Evolutionary conservation across 306 rosid species (phyloP), one percentile per base, ranked within the genome.

Genomic region (Quercus berberidifolia): DNA sequence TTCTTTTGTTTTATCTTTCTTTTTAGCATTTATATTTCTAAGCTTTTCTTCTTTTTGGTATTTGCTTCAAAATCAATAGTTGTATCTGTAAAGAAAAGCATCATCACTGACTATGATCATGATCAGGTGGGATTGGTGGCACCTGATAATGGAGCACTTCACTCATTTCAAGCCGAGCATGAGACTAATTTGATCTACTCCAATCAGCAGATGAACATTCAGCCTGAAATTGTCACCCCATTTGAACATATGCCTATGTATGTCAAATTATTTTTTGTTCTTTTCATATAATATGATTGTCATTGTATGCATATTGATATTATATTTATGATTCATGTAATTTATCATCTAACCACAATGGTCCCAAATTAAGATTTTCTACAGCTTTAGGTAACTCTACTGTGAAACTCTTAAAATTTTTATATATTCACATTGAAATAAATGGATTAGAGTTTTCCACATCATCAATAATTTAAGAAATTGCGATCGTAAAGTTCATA

Each of bases 171-270:
- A 33, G 26, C 51, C 35, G 72, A 67, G 4, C 5, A 59, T 59
- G 67, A 59, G 67, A 15, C 67, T 28, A 59, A 23, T 23, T 19
- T 67, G 72, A 67, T 67, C 46, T 31, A 35, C 12, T 23, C 72
- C 26, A 67, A 33, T 35, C 72, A 33, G 52, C 23, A 8, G 52
- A 67, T 35, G 72, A 67, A 67, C 38, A 6, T 13, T 67, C 26
- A 12, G 51, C 25, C 7, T 7, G 52, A 33, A 31, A 31, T 30
- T 65, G 71, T 31, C 6, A 4, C 55, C 20, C 59, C 18, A 38
- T 5, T 10, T 43, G 49, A 69, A 19, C 74, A 41, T 11, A 10
- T 57, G 76, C 75, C 76, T 57, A 14, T 69, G 76, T 78, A 69
- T 6, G 70, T 43, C 17, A 31, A 33, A 1, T 19, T 35, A 13